Base-by-base conservation (phyloP, 2,329 filamentous ascomycete genomes). In the Ceratocystis harringtonii region DNA sequence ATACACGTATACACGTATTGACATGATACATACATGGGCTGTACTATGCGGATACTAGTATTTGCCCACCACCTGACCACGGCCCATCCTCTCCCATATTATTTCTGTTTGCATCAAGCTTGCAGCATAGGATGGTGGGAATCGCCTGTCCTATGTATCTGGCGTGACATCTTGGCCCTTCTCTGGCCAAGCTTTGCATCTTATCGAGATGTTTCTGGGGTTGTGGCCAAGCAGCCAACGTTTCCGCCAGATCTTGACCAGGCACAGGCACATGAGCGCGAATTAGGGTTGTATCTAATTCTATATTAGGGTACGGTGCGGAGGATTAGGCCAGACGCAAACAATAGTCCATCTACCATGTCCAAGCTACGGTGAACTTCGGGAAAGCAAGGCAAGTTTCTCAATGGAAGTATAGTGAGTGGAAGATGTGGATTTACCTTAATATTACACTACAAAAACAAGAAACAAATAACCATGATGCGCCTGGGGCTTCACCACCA, bases 381-480 rank as follows among this genome's bases (percentile, higher is more conserved):
- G 3, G 3, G 10, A 41, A 10, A 41, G 4, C 3, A 41, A 10
- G 3, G 36, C 12, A 41, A 4, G 36, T 41, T 41, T 41, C 36
- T 41, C 36, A 5, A 41, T 41, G 36, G 8, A 17, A n/a, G 4
- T n/a, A 36, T 17, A 58, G 15, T n/a, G 55, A 58, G 30, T 36
- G 30, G 19, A 30, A 41, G 36, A n/a, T 36, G 12, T 12, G 6
- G 55, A 58, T 58, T 58, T 36, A 36, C 48, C 22, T 22, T 25
- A 52, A 52, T n/a, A 28, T 52, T 52, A 28, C 48, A 52, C 48
- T 52, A 52, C 48, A 28, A 28, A 15, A n/a, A 58, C 55, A 32
- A 58, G 28, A 58, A 58, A 58, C 28, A 58, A 58, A 15, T 32
- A 58, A 58, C 55, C 55, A 58, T 36, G 55, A 58, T 58, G 55